phyloP scores from a whole-genome alignment of 1,139 yeast genomes.

The Lodderomyces pseudojiufengensis region DNA sequence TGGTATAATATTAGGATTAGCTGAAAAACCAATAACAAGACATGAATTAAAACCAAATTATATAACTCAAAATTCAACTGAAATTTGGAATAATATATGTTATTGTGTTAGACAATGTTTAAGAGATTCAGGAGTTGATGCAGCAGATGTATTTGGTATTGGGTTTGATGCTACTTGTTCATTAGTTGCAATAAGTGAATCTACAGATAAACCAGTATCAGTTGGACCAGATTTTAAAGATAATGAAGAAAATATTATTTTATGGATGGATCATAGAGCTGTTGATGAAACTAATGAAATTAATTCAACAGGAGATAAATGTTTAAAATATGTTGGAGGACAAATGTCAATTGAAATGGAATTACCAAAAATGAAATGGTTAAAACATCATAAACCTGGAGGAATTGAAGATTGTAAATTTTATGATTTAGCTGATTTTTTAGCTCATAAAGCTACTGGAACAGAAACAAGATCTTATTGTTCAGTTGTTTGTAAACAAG shows the following conservation, averaged over 20 bases:
- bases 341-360: conserved; percentile 98
- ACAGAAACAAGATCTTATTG: conserved; percentile 82
- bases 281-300: conserved; percentile 77
- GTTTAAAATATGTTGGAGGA: conserved; percentile 92
- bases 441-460: conserved; percentile 89
- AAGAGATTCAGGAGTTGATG: conserved; percentile 69
- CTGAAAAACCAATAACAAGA: conserved; percentile 76
- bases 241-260: conserved; percentile 70
- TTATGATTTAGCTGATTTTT: conserved; percentile 86
- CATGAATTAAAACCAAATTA: conserved; percentile 67
- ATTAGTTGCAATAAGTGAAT: conserved; percentile 70
- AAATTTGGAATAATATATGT: conserved; percentile 89
- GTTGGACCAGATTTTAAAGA: conserved; percentile 90
- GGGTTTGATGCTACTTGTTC: conserved; percentile 99
- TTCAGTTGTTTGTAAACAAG: conserved; percentile 94
- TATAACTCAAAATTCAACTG: conserved; percentile 85
- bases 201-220: conserved; percentile 66
- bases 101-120: conserved; percentile 73
- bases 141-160: conserved; percentile 68
- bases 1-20: conserved; percentile 78
- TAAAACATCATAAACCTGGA: conserved; percentile 77
- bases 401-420: conserved; percentile 70
- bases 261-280: conserved; percentile 99
- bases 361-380: conserved; percentile 94
- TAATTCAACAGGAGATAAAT: conserved; percentile 73